A percentile compares a stretch with the other conserved stretches of the same genome.
These are phyloP conservation scores for Hypoxylon sp. DNA, from an alignment of 2,329 filamentous ascomycete genomes.

Conservation along the genomic window DNA sequence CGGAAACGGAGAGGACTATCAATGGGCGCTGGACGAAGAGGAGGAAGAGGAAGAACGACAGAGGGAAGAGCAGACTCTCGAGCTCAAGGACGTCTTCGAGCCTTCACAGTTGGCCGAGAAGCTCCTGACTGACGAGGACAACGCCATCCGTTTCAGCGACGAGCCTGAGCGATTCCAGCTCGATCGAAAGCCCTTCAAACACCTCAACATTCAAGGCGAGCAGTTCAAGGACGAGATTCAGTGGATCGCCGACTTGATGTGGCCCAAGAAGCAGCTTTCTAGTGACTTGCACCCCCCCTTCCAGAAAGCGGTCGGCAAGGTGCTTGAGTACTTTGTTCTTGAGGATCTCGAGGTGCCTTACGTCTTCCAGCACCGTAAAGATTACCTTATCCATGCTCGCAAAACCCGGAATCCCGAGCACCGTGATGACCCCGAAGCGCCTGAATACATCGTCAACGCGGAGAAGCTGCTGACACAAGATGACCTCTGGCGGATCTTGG, in stretches of 20 bases:
- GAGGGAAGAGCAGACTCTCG: slow-evolving; percentile 81
- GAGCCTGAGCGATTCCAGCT: slow-evolving; percentile 95
- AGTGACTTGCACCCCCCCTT: slow-evolving; percentile 81
- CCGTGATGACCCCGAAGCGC: slow-evolving; percentile 72
- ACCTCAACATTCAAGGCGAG: slow-evolving; percentile 80
- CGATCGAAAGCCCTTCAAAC: slow-evolving; percentile 86
- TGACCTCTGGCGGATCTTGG: slow-evolving; percentile 93
- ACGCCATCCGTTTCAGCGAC: slow-evolving; percentile 85
- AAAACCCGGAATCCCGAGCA: slow-evolving; percentile 68
- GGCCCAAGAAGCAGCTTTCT: slow-evolving; percentile 82
- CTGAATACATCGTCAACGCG: slow-evolving; percentile 77
- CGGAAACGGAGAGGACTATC: slow-evolving; percentile 93
- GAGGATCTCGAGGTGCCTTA: slow-evolving; percentile 97
- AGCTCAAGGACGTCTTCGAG: slow-evolving; percentile 98
- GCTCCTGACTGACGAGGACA: slow-evolving; percentile 94
- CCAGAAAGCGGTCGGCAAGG: slow-evolving; percentile 86
- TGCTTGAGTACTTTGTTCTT: slow-evolving; percentile 92
- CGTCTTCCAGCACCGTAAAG: slow-evolving; percentile 97
- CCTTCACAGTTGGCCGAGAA: slow-evolving; percentile 93
- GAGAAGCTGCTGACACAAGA: slow-evolving; percentile 92
- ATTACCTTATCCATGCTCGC: slow-evolving; percentile 91
- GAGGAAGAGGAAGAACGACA: slow-evolving; percentile 83
- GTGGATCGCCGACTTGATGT: slow-evolving; percentile 92
- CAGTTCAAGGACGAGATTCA: slow-evolving; percentile 88
- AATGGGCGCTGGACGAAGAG: slow-evolving; percentile 91